Conservation (phyloP, 2,329 filamentous ascomycete genomes). For the Cercospora nicotianae region DNA sequence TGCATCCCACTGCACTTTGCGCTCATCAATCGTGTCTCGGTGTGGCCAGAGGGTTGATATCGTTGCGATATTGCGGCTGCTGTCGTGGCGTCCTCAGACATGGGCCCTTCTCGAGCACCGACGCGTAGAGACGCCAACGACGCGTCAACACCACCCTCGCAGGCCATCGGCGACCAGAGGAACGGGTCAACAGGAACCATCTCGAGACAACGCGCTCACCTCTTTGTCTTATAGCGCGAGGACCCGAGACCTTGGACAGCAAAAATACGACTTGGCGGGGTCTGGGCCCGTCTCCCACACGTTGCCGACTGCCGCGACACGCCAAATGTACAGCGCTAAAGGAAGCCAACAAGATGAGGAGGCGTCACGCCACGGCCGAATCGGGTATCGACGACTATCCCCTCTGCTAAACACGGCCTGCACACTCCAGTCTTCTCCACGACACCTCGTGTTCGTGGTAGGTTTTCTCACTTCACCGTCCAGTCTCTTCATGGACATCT, state of each 20-base stretch:
- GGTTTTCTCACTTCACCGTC: background rate
- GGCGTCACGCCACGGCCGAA: conserved; percentile 6
- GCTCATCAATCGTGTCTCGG: background rate
- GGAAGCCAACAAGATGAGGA: conserved; percentile 5
- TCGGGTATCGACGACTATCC: conserved; percentile 9
- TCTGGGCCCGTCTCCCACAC: conserved; percentile 1
- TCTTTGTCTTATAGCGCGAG: background rate
- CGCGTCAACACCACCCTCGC: background rate
- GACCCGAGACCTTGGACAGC: background rate
- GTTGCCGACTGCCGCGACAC: background rate
- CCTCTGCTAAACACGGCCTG: background rate
- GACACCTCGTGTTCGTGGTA: background rate
- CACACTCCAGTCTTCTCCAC: background rate
- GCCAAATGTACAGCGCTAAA: conserved; percentile 3
- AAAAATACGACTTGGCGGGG: background rate
- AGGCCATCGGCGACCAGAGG: background rate
- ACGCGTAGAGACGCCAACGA: background rate
- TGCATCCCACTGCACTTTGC: background rate
- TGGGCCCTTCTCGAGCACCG: background rate
- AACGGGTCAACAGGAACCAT: background rate
- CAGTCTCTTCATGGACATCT: background rate
- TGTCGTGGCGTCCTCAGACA: background rate
- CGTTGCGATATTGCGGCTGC: background rate
- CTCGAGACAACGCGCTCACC: background rate
- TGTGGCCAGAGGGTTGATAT: background rate